Percentiles rank a stretch among this genome's conserved stretches.
These are phyloP conservation scores for Oenanthe sinensis DNA, from an alignment of 129 eudicot species.

Conservation along the genomic window DNA sequence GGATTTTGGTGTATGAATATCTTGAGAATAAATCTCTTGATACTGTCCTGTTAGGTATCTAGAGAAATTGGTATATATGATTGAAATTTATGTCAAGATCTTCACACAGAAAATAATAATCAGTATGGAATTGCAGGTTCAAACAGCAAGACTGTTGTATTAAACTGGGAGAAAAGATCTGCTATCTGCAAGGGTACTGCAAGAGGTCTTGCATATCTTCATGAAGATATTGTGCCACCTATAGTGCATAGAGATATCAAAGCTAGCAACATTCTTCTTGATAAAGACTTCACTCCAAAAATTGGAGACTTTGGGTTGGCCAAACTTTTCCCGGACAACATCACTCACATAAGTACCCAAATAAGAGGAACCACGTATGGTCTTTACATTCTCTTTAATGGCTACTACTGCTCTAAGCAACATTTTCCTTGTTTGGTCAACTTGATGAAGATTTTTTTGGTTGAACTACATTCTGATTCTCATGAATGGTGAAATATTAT, in stretches of 20 bases:
- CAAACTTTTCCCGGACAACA: constrained; percentile 85
- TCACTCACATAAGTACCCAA: constrained; percentile 90
- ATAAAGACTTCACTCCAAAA: constrained; percentile 63
- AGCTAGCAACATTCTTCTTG: constrained; percentile 90
- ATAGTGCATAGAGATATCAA: constrained; percentile 90
- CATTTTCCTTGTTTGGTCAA: not conserved
- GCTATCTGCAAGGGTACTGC: constrained; percentile 79
- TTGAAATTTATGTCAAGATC: not conserved
- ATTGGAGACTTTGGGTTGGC: constrained; percentile 99
- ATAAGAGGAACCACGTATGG: constrained; percentile 98
- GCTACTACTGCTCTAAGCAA: not conserved
- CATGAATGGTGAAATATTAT: not conserved
- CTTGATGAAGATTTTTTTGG: not conserved
- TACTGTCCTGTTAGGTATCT: constrained; percentile 39
- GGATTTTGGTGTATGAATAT: constrained; percentile 38
- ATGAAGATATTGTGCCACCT: constrained; percentile 83
- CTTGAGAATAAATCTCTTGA: constrained; percentile 66
- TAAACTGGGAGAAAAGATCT: constrained; percentile 64
- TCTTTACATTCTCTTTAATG: constrained; percentile 12
- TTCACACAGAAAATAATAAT: not conserved
- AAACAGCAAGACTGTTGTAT: constrained; percentile 20
- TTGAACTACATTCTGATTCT: not conserved
- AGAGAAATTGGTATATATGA: not conserved
- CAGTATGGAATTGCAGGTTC: constrained; percentile 36
- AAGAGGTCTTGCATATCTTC: constrained; percentile 84